Percentiles rank a stretch among this genome's conserved stretches.
Conservation (phyloP, 148 eudicot genomes). For the Dianthus caryophyllus region DNA sequence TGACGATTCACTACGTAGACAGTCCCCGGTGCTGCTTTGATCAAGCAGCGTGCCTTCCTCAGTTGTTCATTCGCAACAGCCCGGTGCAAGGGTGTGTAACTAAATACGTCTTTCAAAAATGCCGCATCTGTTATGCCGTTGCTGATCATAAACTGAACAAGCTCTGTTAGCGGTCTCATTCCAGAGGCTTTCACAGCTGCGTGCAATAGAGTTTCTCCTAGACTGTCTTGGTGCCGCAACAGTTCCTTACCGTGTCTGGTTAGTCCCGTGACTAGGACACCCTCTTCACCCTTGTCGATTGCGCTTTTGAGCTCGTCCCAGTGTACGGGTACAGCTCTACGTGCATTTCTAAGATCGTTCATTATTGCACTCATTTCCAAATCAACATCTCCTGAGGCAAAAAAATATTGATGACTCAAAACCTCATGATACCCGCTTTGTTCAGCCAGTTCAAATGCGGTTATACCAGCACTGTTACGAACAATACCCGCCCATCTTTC, state of each 20-base stretch:
- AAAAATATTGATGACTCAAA: no score
- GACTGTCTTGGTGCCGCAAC: no score
- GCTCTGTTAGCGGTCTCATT: no score
- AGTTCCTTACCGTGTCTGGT: no score
- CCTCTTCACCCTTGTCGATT: no score
- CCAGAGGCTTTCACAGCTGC: no score
- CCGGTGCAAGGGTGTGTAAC: conserved; percentile 3
- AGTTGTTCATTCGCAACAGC: background rate
- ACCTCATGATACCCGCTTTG: background rate
- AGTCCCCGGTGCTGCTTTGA: background rate
- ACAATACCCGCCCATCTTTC: background rate
- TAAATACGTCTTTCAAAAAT: background rate
- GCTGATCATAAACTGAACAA: no score
- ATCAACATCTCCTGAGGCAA: background rate
- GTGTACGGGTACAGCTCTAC: no score
- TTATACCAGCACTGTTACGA: background rate
- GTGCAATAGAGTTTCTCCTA: no score
- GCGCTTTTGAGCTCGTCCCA: no score
- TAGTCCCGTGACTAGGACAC: no score
- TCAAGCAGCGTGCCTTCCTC: background rate
- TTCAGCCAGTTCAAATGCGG: background rate
- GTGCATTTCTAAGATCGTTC: background rate
- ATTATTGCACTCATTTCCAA: background rate
- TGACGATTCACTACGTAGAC: background rate
- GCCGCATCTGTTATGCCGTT: background rate